A percentile compares a stretch with the other conserved stretches of the same genome.
Evolutionary conservation across 371 early-diverging fungal species (phyloP).

Genomic region (Batrachochytrium dendrobatidis): DNA sequence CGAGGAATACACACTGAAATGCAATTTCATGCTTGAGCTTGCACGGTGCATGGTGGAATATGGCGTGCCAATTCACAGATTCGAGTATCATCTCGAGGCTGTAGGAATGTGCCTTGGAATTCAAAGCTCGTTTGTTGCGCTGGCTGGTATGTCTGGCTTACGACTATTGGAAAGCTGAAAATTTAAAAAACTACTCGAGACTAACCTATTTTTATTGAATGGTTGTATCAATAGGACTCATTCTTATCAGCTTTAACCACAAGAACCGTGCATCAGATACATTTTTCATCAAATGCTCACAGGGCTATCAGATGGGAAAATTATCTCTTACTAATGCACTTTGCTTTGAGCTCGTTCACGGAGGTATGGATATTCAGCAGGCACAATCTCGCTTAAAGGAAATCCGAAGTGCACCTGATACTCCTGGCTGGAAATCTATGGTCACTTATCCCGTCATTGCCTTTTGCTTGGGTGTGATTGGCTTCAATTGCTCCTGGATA

Average conservation of each 20-base stretch:
- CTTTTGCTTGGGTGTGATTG: conserved; percentile 18
- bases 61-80: conserved; percentile 70
- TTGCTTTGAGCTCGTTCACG: conserved; percentile 25
- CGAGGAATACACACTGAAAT: conserved; percentile 20
- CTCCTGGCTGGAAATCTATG: conserved; percentile 40
- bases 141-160: conserved; percentile 15
- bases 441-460: conserved; percentile 42
- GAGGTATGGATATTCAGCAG: conserved; percentile 39
- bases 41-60: conserved; percentile 60
- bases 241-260: conserved; percentile 29
- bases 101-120: conserved; percentile 51
- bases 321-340: conserved; percentile 34
- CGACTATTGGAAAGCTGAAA: background rate
- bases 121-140: conserved; percentile 48
- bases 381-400: conserved; percentile 51
- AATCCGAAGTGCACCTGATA: conserved; percentile 45
- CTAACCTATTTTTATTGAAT: conserved; percentile 3
- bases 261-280: conserved; percentile 22
- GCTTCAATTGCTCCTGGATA: conserved; percentile 26
- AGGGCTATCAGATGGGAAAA: conserved; percentile 36
- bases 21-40: conserved; percentile 60
- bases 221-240: conserved; percentile 5
- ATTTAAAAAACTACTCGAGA: background rate
- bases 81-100: conserved; percentile 57
- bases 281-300: conserved; percentile 24